A percentile compares a stretch with the other conserved stretches of the same genome.
phyloP scores from a whole-genome alignment of 768 basidiomycete species.

The Termitomyces sp. region DNA sequence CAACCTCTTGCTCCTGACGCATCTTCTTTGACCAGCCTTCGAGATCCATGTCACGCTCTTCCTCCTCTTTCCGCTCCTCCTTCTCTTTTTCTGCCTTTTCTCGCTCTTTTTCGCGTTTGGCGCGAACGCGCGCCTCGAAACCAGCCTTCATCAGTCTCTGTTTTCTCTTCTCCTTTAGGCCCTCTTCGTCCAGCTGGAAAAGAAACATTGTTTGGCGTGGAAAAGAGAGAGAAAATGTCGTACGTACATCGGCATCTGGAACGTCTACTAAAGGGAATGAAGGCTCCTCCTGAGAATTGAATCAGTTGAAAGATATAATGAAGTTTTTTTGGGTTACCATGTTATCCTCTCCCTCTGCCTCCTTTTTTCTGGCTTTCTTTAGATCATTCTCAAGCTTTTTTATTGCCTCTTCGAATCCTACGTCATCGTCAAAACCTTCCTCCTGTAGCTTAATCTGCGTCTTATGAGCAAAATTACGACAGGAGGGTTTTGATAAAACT shows the following conservation, averaged over 20 bases:
- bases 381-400: constrained; percentile 82
- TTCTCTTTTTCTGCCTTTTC: constrained; percentile 71
- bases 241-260: constrained; percentile 79
- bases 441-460: constrained; percentile 50
- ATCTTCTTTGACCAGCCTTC: constrained; percentile 69
- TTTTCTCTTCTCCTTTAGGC: constrained; percentile 89
- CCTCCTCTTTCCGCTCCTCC: constrained; percentile 70
- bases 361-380: constrained; percentile 77
- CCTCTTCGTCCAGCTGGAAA: constrained; percentile 77
- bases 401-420: constrained; percentile 72
- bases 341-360: constrained; percentile 66
- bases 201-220: neutral
- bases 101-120: constrained; percentile 81
- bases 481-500: constrained; percentile 5
- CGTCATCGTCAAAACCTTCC: constrained; percentile 76
- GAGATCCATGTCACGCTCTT: constrained; percentile 69
- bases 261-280: constrained; percentile 89
- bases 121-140: constrained; percentile 83
- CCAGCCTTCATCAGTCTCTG: constrained; percentile 92
- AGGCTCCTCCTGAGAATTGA: constrained; percentile 60
- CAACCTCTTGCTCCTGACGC: constrained; percentile 77
- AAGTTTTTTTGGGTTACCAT: constrained; percentile 26
- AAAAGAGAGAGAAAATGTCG: neutral
- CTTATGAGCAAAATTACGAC: neutral
- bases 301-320: neutral